Base-by-base conservation (phyloP, 2,329 filamentous ascomycete species). In the Aureobasidium pullulans region DNA sequence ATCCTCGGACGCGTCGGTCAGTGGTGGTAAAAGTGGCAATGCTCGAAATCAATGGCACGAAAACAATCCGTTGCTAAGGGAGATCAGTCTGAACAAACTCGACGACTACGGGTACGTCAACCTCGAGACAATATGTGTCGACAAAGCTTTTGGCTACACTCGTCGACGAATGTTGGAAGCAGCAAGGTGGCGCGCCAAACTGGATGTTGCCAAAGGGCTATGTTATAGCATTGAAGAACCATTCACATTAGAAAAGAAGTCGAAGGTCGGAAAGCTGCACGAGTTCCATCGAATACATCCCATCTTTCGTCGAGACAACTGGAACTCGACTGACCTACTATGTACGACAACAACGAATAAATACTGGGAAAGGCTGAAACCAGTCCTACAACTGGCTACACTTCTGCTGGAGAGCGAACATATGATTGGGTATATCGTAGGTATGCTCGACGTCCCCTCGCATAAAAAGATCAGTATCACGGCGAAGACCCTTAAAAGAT, bases 361-460 rank as follows among this genome's bases (percentile, higher is more conserved):
- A 7, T 7, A 9, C 1, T 53, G 29, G 15, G 8, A 42, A 0
- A 32, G 16, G 15, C 9, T 53, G 37, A 42, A 42, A 19, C 52
- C 52, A 36, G 52, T 56, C 6, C n/a, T 56, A 5, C 39, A 56
- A 11, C 11, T 56, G n/a, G 52, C 52, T n/a, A 56, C 52, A 5
- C 29, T 56, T 11, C 52, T 44, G 5, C 11, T 56, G 10, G 52
- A 56, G 5, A 39, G 36, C 4, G 39, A 43, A 10, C 43, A 28
- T 3, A 43, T 36, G 4, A 13, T 56, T 3, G 52, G 39, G 10
- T 56, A 43, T 10, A 44, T 56, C 8, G 32, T 15, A 15, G 31
- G 15, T 28, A 44, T 56, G 39, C 52, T 56, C 28, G 52, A 56
- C 16, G 29, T 43, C n/a, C 6, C 9, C 16, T 23, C 3, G 6